These are phyloP conservation scores for Tulasnella sp. DNA, from an alignment of 768 basidiomycete genomes.

Conservation along the genomic window DNA sequence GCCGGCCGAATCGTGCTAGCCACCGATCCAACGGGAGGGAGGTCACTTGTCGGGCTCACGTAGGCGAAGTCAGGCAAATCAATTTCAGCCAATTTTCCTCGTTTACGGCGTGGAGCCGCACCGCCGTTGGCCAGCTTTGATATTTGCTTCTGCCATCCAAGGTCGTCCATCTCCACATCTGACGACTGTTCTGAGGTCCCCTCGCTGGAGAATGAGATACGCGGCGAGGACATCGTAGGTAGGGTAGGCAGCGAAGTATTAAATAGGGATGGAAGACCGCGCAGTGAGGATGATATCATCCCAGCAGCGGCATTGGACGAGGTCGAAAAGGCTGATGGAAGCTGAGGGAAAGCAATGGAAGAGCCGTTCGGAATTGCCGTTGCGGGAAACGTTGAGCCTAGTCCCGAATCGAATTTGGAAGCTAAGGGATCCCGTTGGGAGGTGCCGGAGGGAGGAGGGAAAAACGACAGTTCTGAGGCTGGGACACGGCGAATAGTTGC, in stretches of 20 bases:
- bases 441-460: conserved; percentile 20
- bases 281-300: conserved; percentile 16
- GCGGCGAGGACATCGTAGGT: neutral
- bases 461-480: conserved; percentile 28
- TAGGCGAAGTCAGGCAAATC: neutral
- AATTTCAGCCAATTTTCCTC: neutral
- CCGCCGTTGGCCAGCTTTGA: neutral
- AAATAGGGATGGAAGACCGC: conserved; percentile 16
- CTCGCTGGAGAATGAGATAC: conserved; percentile 24
- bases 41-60: neutral
- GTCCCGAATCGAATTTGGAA: neutral
- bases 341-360: neutral
- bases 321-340: conserved; percentile 6
- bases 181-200: conserved; percentile 19
- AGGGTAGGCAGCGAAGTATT: neutral
- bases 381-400: neutral
- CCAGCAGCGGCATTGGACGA: neutral
- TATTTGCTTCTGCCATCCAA: conserved; percentile 1
- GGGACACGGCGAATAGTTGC: conserved; percentile 24
- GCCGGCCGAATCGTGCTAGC: conserved; percentile 14
- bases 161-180: conserved; percentile 18
- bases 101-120: neutral
- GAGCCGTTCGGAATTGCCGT: neutral
- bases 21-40: neutral
- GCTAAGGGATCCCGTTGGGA: neutral